A percentile compares a stretch with the other conserved stretches of the same genome.
These are phyloP conservation scores for Jacaranda copaia DNA, from an alignment of 257 asterid species.

Conservation along the genomic window DNA sequence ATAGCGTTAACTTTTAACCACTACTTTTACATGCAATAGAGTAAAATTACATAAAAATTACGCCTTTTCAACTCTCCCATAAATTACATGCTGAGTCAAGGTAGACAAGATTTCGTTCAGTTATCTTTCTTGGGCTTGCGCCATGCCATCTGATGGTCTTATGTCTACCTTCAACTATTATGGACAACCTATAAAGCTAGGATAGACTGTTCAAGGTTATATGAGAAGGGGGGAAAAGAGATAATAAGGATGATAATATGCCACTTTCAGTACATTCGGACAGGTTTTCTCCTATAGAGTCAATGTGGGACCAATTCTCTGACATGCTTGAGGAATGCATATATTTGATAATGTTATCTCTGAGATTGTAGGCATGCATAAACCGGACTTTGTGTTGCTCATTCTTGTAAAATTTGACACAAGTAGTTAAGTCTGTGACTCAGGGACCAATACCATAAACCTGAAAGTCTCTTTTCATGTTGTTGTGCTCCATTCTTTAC, in stretches of 20 bases:
- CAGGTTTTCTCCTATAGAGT: neutral
- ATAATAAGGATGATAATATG: slow-evolving; percentile 3
- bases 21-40: neutral
- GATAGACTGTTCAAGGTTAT: slow-evolving; percentile 2
- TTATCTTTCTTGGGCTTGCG: neutral
- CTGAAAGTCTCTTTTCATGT: neutral
- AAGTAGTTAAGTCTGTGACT: neutral
- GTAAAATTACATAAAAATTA: neutral
- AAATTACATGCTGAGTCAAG: neutral
- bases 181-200: neutral
- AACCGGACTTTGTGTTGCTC: neutral
- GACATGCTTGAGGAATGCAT: slow-evolving; percentile 21
- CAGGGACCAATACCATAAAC: neutral
- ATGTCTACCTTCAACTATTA: slow-evolving; percentile 1
- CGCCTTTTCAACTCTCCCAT: neutral
- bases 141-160: neutral
- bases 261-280: neutral
- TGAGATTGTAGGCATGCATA: neutral
- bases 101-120: neutral
- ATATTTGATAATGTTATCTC: neutral
- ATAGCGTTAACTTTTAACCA: too few species aligned
- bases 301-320: neutral
- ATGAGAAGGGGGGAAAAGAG: neutral
- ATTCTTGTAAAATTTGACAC: neutral
- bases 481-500: neutral